Conservation (phyloP, 2,329 filamentous ascomycete genomes). For the Ascochyta viciae-villosae region DNA sequence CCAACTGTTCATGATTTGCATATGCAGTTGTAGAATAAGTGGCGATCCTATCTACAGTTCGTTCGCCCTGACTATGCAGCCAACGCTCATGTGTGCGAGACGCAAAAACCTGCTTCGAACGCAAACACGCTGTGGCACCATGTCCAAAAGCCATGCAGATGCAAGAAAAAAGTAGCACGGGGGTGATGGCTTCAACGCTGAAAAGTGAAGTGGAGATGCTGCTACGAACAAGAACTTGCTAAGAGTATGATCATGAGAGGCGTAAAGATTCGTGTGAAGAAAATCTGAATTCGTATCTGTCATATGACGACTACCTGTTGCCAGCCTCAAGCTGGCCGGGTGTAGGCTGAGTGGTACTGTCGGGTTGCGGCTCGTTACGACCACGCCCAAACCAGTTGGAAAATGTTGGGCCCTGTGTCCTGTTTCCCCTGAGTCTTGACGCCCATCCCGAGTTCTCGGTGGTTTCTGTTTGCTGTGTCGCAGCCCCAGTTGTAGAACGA, state of each 20-base stretch:
- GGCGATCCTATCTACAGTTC: constrained; percentile 1
- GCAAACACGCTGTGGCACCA: neutral
- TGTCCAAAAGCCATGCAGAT: neutral
- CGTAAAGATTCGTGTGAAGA: constrained; percentile 5
- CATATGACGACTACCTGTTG: constrained; percentile 31
- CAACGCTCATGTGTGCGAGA: neutral
- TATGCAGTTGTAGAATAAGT: neutral
- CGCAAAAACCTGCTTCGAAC: neutral
- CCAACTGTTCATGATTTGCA: neutral
- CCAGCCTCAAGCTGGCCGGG: constrained; percentile 49
- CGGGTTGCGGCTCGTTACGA: constrained; percentile 23
- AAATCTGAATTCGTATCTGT: constrained; percentile 12
- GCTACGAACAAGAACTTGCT: constrained; percentile 5
- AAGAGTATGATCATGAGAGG: constrained; percentile 7
- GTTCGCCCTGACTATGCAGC: neutral
- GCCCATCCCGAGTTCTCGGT: constrained; percentile 31
- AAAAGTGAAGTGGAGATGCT: neutral
- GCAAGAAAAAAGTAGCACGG: neutral
- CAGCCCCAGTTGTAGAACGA: constrained; percentile 21
- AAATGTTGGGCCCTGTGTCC: constrained; percentile 27
- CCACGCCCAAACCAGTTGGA: constrained; percentile 40
- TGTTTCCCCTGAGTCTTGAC: constrained; percentile 26
- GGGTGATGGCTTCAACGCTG: neutral
- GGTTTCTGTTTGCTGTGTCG: constrained; percentile 20
- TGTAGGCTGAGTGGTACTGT: constrained; percentile 32